Conservation (phyloP, 2,329 filamentous ascomycete species). For the Xylaria sp. region DNA sequence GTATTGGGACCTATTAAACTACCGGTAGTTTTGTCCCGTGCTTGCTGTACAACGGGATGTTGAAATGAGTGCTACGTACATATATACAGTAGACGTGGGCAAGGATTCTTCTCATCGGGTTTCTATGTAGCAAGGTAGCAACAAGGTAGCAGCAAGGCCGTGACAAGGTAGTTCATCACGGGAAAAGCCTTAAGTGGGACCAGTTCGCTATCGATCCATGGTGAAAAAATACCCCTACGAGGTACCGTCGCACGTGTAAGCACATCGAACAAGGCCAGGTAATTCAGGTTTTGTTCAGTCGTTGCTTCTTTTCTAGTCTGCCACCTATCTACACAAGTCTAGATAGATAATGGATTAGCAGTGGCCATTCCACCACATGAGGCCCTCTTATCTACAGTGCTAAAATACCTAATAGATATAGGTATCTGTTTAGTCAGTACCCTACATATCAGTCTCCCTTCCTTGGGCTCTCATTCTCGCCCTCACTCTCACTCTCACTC, state of each 20-base stretch:
- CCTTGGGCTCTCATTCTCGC: constrained; percentile 6
- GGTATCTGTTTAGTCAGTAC: not conserved
- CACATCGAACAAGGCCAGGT: not conserved
- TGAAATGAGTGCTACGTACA: not conserved
- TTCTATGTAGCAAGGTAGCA: constrained; percentile 8
- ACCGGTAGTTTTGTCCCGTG: constrained; percentile 16
- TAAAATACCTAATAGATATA: not conserved
- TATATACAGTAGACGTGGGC: not conserved
- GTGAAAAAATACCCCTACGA: constrained; percentile 2
- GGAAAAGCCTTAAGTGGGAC: constrained; percentile 13
- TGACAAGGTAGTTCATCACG: constrained; percentile 1
- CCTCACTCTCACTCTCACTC: constrained; percentile 2
- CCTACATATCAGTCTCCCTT: constrained; percentile 4
- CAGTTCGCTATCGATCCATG: constrained; percentile 22
- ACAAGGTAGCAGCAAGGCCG: not conserved
- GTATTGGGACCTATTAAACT: constrained; percentile 5
- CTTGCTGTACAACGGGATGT: constrained; percentile 5
- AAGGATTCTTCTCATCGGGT: constrained; percentile 19
- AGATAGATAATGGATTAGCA: not conserved
- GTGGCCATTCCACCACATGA: constrained; percentile 11
- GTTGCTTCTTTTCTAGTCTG: constrained; percentile 3
- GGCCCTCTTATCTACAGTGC: constrained; percentile 8
- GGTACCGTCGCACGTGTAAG: constrained; percentile 1
- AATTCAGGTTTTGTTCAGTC: not conserved
- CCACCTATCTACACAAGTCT: not conserved